phyloP scores from a whole-genome alignment of 1,284 basidiomycete species.

The Leccinum pachyderme region DNA sequence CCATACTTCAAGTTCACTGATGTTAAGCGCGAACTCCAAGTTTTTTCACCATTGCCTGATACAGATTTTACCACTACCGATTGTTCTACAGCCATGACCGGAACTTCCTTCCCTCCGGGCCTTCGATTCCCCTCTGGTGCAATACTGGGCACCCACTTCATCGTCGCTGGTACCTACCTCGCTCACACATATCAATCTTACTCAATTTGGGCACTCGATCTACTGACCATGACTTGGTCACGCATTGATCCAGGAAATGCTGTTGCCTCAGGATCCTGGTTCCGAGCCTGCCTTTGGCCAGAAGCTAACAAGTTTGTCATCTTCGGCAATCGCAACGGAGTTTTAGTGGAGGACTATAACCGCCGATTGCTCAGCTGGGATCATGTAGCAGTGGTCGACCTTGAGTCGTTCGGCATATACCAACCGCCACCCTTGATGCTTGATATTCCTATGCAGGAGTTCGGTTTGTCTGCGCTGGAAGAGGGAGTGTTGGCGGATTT shows the following conservation, averaged over 20 bases:
- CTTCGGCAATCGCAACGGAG: slow-evolving; percentile 84
- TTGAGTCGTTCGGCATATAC: slow-evolving; percentile 93
- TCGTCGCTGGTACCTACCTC: slow-evolving; percentile 88
- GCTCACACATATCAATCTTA: slow-evolving; percentile 88
- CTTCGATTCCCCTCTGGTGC: slow-evolving; percentile 92
- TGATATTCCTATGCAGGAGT: slow-evolving; percentile 69
- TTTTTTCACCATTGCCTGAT: slow-evolving; percentile 75
- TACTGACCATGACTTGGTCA: slow-evolving; percentile 78
- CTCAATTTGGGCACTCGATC: slow-evolving; percentile 87
- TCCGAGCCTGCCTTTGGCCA: slow-evolving; percentile 81
- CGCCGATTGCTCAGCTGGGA: slow-evolving; percentile 88
- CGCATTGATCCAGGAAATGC: slow-evolving; percentile 82
- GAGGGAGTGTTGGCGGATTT: slow-evolving; percentile 81
- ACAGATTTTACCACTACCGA: slow-evolving; percentile 72
- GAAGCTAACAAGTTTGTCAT: slow-evolving; percentile 80
- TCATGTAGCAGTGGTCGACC: slow-evolving; percentile 85
- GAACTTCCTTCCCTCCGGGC: slow-evolving; percentile 81
- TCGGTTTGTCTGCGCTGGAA: slow-evolving; percentile 77
- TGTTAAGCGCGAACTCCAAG: slow-evolving; percentile 89
- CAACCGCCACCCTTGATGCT: slow-evolving; percentile 74
- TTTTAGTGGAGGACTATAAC: slow-evolving; percentile 90
- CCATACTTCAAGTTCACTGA: slow-evolving; percentile 73
- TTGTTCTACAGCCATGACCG: slow-evolving; percentile 73
- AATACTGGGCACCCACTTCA: slow-evolving; percentile 82
- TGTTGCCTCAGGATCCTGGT: slow-evolving; percentile 83